Base-by-base conservation (phyloP, 805 yeast genomes). In the Naumovozyma castellii region DNA sequence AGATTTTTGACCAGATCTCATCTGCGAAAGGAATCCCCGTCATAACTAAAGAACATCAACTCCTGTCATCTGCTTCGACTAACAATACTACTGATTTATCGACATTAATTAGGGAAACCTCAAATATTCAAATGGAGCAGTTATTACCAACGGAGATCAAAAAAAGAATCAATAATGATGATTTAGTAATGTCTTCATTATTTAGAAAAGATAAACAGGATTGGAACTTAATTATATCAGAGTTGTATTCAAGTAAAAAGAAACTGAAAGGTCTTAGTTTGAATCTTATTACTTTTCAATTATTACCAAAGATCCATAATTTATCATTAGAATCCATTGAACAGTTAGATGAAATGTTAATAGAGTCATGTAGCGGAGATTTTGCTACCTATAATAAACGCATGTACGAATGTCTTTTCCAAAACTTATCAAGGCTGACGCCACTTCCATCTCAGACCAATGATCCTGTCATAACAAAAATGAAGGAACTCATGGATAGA, bases 401-500 rank as follows among this genome's bases (percentile, higher is more conserved):
- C 18, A 53, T 55, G 52, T 60, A 51, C 37, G 49, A 45, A n/a
- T 45, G 53, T 28, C 34, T 59, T n/a, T 53, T 57, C 17, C 48
- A 9, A 38, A 32, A 16, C 48, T 48, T 5, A 12, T 20, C 19
- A 9, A 10, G 27, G 27, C 6, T 10, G 10, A 22, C 10, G 9
- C 10, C 4, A 13, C 14, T 8, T 15, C 17, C 22, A 3, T 12
- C 30, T 2, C 5, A 34, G 5, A 22, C 35, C 0, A 37, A 41
- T 6, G 49, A 53, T 18, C 35, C 31, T 3, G 47, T 49, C 2
- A 29, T 48, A 6, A n/a, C 5, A 3, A 50, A 48, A 34, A 42
- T 57, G 49, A 52, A 51, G 36, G 35, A 47, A 5, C 35, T 55
- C 2, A 31, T 56, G 15, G 36, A 43, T 33, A 43, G 58, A 19